Percentiles rank a stretch among this genome's conserved stretches.
These are phyloP conservation scores for Xylariaceae sp. DNA, from an alignment of 2,329 filamentous ascomycete species.

Conservation along the genomic window DNA sequence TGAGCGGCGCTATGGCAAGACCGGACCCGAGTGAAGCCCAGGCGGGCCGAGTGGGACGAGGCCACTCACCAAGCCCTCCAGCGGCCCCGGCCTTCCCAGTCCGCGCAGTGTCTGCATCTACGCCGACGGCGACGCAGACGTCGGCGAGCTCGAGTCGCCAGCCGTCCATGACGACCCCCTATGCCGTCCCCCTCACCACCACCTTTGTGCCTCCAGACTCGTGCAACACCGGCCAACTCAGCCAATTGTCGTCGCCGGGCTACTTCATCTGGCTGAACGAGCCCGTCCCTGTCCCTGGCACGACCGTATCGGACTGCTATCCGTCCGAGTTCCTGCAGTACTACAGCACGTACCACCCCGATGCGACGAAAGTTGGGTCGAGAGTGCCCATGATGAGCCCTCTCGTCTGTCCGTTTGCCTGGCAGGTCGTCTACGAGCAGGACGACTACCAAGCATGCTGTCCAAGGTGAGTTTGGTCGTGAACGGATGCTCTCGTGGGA, in stretches of 20 bases:
- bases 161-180: constrained; percentile 11
- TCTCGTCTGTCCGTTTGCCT: constrained; percentile 18
- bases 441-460: constrained; percentile 21
- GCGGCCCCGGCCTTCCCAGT: too few relatives aligned
- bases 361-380: constrained; percentile 14
- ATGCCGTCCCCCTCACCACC: constrained; percentile 19
- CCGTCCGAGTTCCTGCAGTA: constrained; percentile 20
- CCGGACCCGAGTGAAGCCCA: not conserved
- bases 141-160: constrained; percentile 3
- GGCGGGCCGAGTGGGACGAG: not conserved
- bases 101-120: too few relatives aligned
- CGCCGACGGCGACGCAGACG: too few relatives aligned
- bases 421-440: constrained; percentile 6
- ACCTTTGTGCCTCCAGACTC: constrained; percentile 19
- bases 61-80: too few relatives aligned
- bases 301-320: constrained; percentile 17
- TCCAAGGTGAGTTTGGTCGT: constrained; percentile 14
- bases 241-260: constrained; percentile 15
- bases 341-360: constrained; percentile 14
- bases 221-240: constrained; percentile 17
- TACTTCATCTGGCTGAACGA: constrained; percentile 24
- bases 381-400: constrained; percentile 22
- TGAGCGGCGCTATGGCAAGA: constrained; percentile 2
- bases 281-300: constrained; percentile 18
- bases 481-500: not conserved